Evolutionary conservation across 805 yeast genomes (phyloP).

Genomic region (Zygoascus flipseniorum): DNA sequence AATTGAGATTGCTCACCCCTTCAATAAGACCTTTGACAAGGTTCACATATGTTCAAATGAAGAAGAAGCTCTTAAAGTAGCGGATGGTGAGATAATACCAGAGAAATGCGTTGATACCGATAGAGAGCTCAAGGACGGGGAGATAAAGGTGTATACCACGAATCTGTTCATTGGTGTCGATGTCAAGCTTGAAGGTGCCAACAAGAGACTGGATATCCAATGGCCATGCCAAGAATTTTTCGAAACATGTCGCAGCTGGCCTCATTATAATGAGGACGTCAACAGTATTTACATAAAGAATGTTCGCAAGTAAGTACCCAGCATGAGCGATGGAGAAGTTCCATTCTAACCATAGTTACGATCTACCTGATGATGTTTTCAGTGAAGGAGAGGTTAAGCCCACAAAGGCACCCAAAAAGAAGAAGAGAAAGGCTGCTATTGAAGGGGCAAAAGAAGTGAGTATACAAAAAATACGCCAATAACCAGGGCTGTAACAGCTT

Average conservation of each 20-base stretch:
- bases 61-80: conserved; percentile 48
- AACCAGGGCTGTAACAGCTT: background rate
- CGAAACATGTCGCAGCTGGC: conserved; percentile 68
- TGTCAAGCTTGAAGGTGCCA: conserved; percentile 41
- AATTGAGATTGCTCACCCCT: conserved; percentile 82
- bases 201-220: conserved; percentile 58
- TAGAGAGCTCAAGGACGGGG: conserved; percentile 21
- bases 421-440: conserved; percentile 31
- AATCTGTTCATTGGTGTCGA: conserved; percentile 76
- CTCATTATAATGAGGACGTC: conserved; percentile 51
- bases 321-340: background rate
- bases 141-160: conserved; percentile 46
- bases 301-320: conserved; percentile 44
- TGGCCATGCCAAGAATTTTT: conserved; percentile 87
- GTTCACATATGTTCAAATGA: conserved; percentile 41
- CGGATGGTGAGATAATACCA: conserved; percentile 49
- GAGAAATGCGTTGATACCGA: conserved; percentile 37
- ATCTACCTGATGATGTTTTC: conserved; percentile 79
- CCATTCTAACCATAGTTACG: conserved; percentile 33
- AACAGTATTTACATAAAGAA: conserved; percentile 59
- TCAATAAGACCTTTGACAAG: conserved; percentile 62
- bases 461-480: background rate
- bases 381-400: conserved; percentile 75
- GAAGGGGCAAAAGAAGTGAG: conserved; percentile 1
- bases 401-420: conserved; percentile 44